phyloP scores from a whole-genome alignment of 2,329 filamentous ascomycete genomes.

The Aspergillus fischeri region DNA sequence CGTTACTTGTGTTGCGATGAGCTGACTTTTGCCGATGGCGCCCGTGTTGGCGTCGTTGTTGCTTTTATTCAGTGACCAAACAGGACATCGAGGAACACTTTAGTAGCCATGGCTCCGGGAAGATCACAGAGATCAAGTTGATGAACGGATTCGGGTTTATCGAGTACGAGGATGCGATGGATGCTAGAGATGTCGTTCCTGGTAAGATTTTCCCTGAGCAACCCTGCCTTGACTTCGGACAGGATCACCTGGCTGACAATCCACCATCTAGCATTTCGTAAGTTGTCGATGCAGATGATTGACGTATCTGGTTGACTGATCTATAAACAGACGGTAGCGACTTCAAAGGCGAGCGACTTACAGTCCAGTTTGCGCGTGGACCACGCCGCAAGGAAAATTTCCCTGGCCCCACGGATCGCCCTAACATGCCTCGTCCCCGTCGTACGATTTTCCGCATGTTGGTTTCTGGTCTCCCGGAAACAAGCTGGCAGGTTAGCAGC shows the following conservation, averaged over 20 bases:
- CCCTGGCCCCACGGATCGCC: slow-evolving; percentile 60
- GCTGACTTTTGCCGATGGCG: slow-evolving; percentile 31
- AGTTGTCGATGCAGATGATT: slow-evolving; percentile 55
- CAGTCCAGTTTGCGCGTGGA: slow-evolving; percentile 96
- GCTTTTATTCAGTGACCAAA: slow-evolving; percentile 73
- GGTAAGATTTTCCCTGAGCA: slow-evolving; percentile 56
- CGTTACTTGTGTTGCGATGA: slow-evolving; percentile 21
- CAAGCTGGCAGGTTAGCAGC: slow-evolving; percentile 99
- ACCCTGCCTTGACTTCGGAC: slow-evolving; percentile 1
- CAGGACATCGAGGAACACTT: slow-evolving; percentile 95
- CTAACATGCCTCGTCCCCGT: slow-evolving; percentile 69
- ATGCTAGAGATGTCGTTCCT: slow-evolving; percentile 96
- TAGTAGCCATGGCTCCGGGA: slow-evolving; percentile 88
- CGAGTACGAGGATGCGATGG: slow-evolving; percentile 97
- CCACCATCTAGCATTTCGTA: slow-evolving; percentile 52
- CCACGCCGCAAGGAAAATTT: slow-evolving; percentile 66
- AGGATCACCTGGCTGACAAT: slow-evolving; percentile 19
- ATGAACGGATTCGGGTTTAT: slow-evolving; percentile 99
- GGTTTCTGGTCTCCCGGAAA: slow-evolving; percentile 96
- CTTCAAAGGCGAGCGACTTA: slow-evolving; percentile 96
- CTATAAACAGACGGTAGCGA: slow-evolving; percentile 75
- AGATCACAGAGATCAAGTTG: slow-evolving; percentile 98
- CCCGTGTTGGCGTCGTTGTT: slow-evolving; percentile 24
- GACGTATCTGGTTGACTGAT: slow-evolving; percentile 29
- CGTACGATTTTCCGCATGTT: slow-evolving; percentile 96